Evolutionary conservation across 2,329 filamentous ascomycete species (phyloP).

Genomic region (Exophiala sp.): DNA sequence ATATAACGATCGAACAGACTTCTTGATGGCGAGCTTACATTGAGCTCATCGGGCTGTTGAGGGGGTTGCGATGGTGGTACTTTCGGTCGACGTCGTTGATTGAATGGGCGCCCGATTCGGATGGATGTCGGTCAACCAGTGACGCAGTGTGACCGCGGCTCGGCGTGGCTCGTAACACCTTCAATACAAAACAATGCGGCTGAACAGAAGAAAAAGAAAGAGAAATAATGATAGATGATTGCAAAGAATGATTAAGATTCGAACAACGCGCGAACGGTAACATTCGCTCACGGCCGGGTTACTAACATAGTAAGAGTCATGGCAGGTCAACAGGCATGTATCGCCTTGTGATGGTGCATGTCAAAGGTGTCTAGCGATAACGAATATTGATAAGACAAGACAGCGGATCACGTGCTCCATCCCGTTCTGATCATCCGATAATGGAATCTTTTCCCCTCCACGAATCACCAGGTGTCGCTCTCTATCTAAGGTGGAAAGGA

Average conservation of each 20-base stretch:
- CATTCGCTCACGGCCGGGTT: neutral
- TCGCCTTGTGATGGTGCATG: no score
- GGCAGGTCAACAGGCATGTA: no score
- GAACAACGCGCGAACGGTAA: conserved; percentile 3
- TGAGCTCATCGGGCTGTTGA: conserved; percentile 2
- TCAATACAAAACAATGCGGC: conserved; percentile 2
- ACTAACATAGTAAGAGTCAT: neutral
- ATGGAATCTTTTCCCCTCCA: neutral
- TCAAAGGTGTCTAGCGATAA: no score
- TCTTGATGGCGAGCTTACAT: conserved; percentile 8
- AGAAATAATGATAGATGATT: conserved; percentile 10
- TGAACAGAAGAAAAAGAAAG: conserved; percentile 1
- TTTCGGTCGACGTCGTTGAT: conserved; percentile 2
- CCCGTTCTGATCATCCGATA: neutral
- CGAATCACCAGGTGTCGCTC: neutral
- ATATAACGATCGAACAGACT: conserved; percentile 6
- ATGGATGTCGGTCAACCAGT: conserved; percentile 6
- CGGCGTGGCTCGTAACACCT: neutral
- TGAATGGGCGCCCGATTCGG: neutral
- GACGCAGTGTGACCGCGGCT: conserved; percentile 9
- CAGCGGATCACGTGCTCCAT: no score
- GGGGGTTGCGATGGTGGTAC: conserved; percentile 7
- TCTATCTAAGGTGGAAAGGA: neutral
- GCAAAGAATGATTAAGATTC: neutral
- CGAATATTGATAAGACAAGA: no score